phyloP scores from a whole-genome alignment of 2,329 filamentous ascomycete genomes.

The Dactylellina parvicollis region DNA sequence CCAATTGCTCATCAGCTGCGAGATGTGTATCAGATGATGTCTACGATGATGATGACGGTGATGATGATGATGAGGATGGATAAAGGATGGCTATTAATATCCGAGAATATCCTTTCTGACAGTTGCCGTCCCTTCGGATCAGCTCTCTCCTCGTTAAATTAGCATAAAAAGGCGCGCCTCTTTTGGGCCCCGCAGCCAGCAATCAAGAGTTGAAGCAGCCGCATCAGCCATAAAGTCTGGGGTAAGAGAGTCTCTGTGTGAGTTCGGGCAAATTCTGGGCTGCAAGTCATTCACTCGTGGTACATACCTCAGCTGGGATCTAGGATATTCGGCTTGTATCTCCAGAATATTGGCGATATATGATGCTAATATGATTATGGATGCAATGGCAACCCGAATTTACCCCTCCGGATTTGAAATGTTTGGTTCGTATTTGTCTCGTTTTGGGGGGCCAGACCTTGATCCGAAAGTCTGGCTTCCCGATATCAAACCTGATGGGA shows the following conservation, averaged over 20 bases:
- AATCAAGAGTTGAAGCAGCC: constrained; percentile 1
- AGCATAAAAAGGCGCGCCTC: constrained; percentile 21
- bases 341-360: neutral
- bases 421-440: neutral
- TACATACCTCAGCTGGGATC: constrained; percentile 15
- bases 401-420: too few relatives aligned
- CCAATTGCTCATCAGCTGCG: neutral
- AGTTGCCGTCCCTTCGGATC: neutral
- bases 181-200: neutral
- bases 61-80: too few relatives aligned
- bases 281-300: constrained; percentile 54
- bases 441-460: neutral
- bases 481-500: neutral
- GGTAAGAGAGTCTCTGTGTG: constrained; percentile 14
- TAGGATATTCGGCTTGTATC: constrained; percentile 30
- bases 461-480: constrained; percentile 21
- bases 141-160: constrained; percentile 27
- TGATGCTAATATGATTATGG: constrained; percentile 14
- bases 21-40: neutral
- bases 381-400: neutral
- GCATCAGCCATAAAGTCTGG: constrained; percentile 42
- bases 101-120: neutral
- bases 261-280: neutral
- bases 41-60: neutral
- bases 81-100: constrained; percentile 29